Evolutionary conservation across 78 protist genomes (phyloP), one percentile per base, ranked within the genome.

Genomic region (Trichosphaerium sp.): DNA sequence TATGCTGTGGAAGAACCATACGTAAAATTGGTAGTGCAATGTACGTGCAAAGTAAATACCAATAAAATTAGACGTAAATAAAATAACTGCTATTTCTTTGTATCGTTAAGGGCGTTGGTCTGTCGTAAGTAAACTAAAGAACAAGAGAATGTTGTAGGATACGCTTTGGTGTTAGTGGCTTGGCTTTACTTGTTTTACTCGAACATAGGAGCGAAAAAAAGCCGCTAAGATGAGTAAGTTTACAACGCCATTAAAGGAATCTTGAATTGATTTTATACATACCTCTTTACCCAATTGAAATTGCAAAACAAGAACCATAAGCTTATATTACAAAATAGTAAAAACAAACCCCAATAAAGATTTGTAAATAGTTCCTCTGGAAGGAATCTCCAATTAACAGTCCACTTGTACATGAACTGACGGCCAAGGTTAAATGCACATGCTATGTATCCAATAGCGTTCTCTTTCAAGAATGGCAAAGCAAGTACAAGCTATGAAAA

Each of bases 1-100:
- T 4, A 93, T 32, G 2, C 89, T 11, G 80, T 91, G 96, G 60
- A 67, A 88, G 69, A 90, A 93, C 95, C 90, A 90, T n/a, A 55
- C 5, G 70, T 89, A 91, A 74, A 93, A 93, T 59, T 93, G 97
- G 64, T 71, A 89, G 83, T 93, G 97, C n/a, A 93, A 68, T 43
- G 92, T 61, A 23, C 96, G 74, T 14, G 93, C 71, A 38, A 63
- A 88, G 52, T 71, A 68, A 5, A 93, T 62, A n/a, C 95, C 97
- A 29, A 87, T 48, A 4, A 85, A 48, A 66, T 93, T 93, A 51
- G 64, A 15, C n/a, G 78, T 54, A 54, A 92, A 80, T 49, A 92
- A 61, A 26, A 71, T 23, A 14, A 28, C 10, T 23, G 83, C 42
- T 0, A 88, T 85, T 7, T 71, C 76, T 40, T 55, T 55, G 12